Base-by-base conservation (phyloP, 1,139 yeast species). In the Protomyces macrosporus region DNA sequence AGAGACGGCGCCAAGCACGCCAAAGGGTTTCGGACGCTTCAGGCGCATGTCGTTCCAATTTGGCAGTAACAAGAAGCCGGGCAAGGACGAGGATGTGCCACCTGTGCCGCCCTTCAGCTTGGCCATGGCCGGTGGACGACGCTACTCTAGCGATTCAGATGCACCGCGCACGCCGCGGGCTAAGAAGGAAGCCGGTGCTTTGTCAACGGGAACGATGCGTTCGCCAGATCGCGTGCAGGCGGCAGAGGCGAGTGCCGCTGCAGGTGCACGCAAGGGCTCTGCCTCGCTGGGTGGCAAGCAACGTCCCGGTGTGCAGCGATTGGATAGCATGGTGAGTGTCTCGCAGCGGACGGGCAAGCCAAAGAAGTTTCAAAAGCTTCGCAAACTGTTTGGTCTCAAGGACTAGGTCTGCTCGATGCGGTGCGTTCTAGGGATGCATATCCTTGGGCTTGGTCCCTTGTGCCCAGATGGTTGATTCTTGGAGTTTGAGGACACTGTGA, bases 11-110 rank as follows among this genome's bases (percentile, higher is more conserved):
- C 62, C 62, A 5, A 34, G 53, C 14, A 58, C 62, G 53, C 62
- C 62, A 7, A 53, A 50, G 35, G 52, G 39, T 53, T 23, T 23
- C 23, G 16, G 48, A 1, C 35, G 56, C 4, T 36, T 37, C 16
- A n/a, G 62, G 34, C 62, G 62, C 39, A 58, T 58, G 62, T 58
- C 62, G 3, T 58, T 58, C 30, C 52, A 52, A 14, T 58, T 58
- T 33, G 62, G 62, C 3, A 45, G 62, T 5, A 52, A 42, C 23
- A 58, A 51, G 56, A 23, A 37, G 40, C 32, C 37, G 6, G 30
- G 48, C 16, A 16, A 42, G 5, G 39, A 51, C 4, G 60, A 56
- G 6, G 55, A 33, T 4, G 45, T 58, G 36, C 62, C 62, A n/a
- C 56, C 62, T 40, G 56, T 58, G 35, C 62, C 62, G 10, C n/a